Conservation (phyloP, 306 rosid genomes). For the Astragalus membranaceus region DNA sequence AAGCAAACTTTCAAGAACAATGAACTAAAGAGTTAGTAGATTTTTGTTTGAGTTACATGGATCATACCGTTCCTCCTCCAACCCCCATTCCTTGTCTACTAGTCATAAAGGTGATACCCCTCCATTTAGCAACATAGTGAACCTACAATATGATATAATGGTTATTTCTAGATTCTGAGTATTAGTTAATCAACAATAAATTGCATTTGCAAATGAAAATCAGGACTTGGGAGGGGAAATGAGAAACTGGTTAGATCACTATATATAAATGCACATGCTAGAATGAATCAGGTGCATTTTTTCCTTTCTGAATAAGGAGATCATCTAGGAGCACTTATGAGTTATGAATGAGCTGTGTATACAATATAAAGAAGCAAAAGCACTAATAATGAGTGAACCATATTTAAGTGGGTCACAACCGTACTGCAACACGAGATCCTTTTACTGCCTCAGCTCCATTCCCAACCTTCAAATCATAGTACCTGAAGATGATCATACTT, state of each 20-base stretch:
- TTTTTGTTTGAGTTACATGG: slow-evolving; percentile 11
- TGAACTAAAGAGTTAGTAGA: not conserved
- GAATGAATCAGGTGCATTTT: too few species aligned
- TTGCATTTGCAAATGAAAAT: slow-evolving; percentile 3
- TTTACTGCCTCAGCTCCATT: slow-evolving; percentile 73
- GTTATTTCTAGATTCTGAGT: too few species aligned
- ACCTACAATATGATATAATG: slow-evolving; percentile 76
- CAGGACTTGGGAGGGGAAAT: too few species aligned
- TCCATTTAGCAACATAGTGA: slow-evolving; percentile 97
- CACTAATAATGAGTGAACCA: slow-evolving; percentile 20
- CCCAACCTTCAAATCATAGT: slow-evolving; percentile 94
- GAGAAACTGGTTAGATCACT: too few species aligned
- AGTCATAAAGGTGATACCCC: slow-evolving; percentile 84
- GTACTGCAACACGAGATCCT: slow-evolving; percentile 98
- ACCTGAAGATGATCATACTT: slow-evolving; percentile 45
- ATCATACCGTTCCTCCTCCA: slow-evolving; percentile 93
- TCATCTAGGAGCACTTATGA: too few species aligned
- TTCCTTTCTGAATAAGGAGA: too few species aligned
- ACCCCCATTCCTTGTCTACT: slow-evolving; percentile 98
- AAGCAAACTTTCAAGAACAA: not conserved
- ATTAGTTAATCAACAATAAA: not conserved
- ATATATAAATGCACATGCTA: too few species aligned
- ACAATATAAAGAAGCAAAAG: not conserved
- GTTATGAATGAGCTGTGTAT: too few species aligned
- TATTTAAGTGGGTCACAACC: slow-evolving; percentile 67